Conservation (phyloP, 148 eudicot genomes). For the Amaranthus hypochondriacus region DNA sequence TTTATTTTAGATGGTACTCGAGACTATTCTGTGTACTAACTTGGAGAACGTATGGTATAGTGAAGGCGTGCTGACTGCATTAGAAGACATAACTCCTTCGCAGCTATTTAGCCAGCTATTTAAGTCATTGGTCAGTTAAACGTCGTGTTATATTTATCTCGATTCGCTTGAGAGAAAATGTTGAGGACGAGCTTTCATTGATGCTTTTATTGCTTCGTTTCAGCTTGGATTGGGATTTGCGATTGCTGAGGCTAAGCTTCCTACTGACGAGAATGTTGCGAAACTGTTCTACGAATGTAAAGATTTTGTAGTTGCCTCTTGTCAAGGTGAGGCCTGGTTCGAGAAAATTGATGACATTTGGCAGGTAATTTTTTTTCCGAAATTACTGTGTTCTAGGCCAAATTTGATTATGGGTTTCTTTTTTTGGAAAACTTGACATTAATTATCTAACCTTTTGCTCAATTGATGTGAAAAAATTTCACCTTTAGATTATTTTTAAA, state of each 20-base stretch:
- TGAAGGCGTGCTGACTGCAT: conserved; percentile 63
- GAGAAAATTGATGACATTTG: conserved; percentile 75
- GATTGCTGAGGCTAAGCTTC: conserved; percentile 66
- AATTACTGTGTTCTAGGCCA: too few species aligned
- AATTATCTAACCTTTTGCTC: too few species aligned
- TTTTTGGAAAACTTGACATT: too few species aligned
- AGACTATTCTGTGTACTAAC: conserved; percentile 11
- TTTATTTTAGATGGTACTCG: conserved; percentile 8
- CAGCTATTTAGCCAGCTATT: conserved; percentile 80
- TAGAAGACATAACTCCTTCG: conserved; percentile 68
- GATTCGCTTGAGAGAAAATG: background rate
- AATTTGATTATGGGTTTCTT: too few species aligned
- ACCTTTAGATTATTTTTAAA: too few species aligned
- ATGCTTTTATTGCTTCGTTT: conserved; percentile 12
- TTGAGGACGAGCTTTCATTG: background rate
- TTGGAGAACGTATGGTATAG: conserved; percentile 30
- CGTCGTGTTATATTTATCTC: background rate
- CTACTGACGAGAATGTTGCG: conserved; percentile 40
- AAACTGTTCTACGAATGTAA: conserved; percentile 80
- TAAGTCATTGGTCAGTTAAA: conserved; percentile 62
- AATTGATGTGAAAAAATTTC: too few species aligned
- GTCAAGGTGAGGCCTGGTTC: conserved; percentile 62
- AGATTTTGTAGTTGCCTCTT: conserved; percentile 60
- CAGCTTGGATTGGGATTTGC: conserved; percentile 87
- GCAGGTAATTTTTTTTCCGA: conserved; percentile 44